Base-by-base conservation (phyloP, 345 rosid genomes). In the Acer yangbiense region DNA sequence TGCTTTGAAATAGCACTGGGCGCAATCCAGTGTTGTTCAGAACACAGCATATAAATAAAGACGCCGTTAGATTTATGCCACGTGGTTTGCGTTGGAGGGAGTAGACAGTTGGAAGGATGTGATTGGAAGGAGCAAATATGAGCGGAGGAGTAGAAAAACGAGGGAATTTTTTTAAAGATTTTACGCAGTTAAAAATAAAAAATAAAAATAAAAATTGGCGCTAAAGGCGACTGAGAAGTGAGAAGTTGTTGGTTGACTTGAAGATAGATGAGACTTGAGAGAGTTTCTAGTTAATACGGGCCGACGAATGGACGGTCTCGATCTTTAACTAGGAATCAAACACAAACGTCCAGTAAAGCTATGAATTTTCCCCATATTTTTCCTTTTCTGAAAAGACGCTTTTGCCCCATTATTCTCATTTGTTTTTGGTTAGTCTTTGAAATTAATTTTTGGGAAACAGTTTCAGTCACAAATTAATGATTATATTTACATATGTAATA, bases 141-240 rank as follows among this genome's bases (percentile, higher is more conserved):
- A 11, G 50, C 13, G 27, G 8, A 39, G 44, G 2, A 14, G 32
- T 32, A 14, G 41, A 79, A 68, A 46, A 64, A 65, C 3, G 71
- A 63, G 72, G 68, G 72, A 67, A 21, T 25, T 54, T 25, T 54
- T 75, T 54, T 18, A 14, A 55, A 65, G 76, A 39, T 25, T 73
- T 65, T 23, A 48, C 69, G n/a, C 11, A 43, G 80, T 52, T 16
- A 52, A 77, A 54, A 77, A 35, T 32, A 35, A 35, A 35, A 35
- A 58, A 50, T 43, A 32, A 74, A 55, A 1, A 20, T 66, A 66
- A 79, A 76, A 85, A 46, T 61, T 74, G 86, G 85, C 86, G 82
- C 81, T 80, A 79, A 80, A 74, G 21, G 32, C 2, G n/a, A 10
- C 63, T 32, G 39, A 12, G 70, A 55, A 32, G 63, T 14, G 55